phyloP scores from a whole-genome alignment of 805 yeast genomes.

The Schizosaccharomyces octosporus region DNA sequence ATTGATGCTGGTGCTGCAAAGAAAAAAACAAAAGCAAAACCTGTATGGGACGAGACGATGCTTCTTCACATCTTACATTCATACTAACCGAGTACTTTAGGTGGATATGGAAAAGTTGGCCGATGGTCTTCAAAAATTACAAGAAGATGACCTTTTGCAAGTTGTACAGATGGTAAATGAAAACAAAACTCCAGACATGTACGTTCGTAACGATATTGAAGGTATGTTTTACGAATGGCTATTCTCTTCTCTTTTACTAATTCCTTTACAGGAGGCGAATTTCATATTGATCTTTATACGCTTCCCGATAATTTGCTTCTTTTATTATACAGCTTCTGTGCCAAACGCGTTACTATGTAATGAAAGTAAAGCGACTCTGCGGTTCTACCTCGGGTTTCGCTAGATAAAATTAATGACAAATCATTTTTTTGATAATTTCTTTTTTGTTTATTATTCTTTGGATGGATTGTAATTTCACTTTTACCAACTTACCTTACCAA shows the following conservation, averaged over 20 bases:
- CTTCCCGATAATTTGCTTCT: conserved; percentile 74
- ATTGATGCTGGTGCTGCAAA: conserved; percentile 10
- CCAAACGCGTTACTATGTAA: conserved; percentile 4
- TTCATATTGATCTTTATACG: conserved; percentile 83
- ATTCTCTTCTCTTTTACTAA: background rate
- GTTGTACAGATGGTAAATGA: conserved; percentile 96
- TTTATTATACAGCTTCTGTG: conserved; percentile 66
- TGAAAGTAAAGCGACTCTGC: too few relatives aligned
- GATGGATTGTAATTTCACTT: too few relatives aligned
- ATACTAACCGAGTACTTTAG: background rate
- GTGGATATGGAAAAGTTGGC: conserved; percentile 82
- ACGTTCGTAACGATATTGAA: conserved; percentile 80
- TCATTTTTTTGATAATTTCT: too few relatives aligned
- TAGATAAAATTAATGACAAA: too few relatives aligned
- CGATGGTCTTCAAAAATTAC: conserved; percentile 62
- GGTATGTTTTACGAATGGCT: conserved; percentile 4
- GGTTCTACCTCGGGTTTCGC: too few relatives aligned
- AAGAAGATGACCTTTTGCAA: conserved; percentile 77
- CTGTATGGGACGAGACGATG: conserved; percentile 9
- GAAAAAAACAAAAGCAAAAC: conserved; percentile 18
- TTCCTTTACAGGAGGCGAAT: conserved; percentile 46
- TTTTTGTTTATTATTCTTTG: too few relatives aligned
- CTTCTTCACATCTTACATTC: background rate
- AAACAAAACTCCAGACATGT: conserved; percentile 84
- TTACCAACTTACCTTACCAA: too few relatives aligned